A percentile compares a stretch with the other conserved stretches of the same genome.
These are phyloP conservation scores for Camellia japonica DNA, from an alignment of 148 eudicot genomes.

Conservation along the genomic window DNA sequence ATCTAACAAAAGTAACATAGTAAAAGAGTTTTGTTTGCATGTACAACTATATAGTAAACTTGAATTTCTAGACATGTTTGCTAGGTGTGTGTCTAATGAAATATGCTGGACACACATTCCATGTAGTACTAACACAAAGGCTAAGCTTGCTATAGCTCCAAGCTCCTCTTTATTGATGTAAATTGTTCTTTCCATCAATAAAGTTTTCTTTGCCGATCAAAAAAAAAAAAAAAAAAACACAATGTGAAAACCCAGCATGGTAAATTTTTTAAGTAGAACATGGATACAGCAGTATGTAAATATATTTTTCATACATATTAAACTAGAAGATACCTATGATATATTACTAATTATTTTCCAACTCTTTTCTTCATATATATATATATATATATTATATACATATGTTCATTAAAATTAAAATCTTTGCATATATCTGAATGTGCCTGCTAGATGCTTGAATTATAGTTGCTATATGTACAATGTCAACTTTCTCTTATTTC, in stretches of 20 bases:
- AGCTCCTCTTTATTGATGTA: no score
- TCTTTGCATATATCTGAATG: not conserved
- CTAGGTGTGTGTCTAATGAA: not conserved
- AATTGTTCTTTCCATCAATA: no score
- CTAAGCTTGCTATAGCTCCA: no score
- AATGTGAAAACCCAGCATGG: not conserved
- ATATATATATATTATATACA: not conserved
- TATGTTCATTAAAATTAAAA: not conserved
- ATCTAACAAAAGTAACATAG: no score
- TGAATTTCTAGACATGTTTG: not conserved
- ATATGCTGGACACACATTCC: not conserved
- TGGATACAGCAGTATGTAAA: not conserved
- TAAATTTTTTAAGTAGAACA: not conserved
- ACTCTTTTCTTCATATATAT: not conserved
- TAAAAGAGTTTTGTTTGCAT: no score
- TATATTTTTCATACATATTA: not conserved
- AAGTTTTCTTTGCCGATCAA: no score
- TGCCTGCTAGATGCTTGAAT: not conserved
- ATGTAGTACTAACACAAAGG: not conserved
- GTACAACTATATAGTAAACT: no score
- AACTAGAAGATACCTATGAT: not conserved
- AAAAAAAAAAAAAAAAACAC: not conserved
- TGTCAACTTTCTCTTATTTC: not conserved
- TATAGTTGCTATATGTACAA: not conserved
- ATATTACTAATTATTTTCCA: not conserved